Conservation (phyloP, 164 flowering plant genomes). For the Aristolochia fimbriata region DNA sequence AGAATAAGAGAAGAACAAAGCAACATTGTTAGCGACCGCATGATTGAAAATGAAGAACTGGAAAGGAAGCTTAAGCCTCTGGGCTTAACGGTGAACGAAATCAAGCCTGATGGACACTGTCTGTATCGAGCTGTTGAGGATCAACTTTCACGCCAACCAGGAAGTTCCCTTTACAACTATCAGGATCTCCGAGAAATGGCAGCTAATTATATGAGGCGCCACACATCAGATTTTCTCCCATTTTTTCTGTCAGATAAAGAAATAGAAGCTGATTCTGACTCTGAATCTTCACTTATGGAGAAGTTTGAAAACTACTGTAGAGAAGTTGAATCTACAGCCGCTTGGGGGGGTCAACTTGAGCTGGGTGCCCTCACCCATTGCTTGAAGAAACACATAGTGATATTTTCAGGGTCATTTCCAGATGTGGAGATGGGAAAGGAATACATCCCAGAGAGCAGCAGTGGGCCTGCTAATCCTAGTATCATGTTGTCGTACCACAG, state of each 20-base stretch:
- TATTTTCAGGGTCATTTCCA: constrained; percentile 84
- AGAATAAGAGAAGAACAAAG: constrained; percentile 85
- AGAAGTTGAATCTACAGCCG: constrained; percentile 77
- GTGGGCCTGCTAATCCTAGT: constrained; percentile 24
- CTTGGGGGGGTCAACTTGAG: constrained; percentile 97
- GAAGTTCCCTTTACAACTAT: constrained; percentile 59
- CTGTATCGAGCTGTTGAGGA: constrained; percentile 85
- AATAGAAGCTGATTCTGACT: constrained; percentile 33
- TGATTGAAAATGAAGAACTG: constrained; percentile 55
- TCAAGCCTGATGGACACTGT: constrained; percentile 94
- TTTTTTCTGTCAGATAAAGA: constrained; percentile 65
- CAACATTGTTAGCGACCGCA: constrained; percentile 56
- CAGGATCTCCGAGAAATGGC: constrained; percentile 71
- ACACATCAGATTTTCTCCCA: constrained; percentile 63
- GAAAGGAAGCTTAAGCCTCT: constrained; percentile 71
- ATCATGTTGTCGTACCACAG: constrained; percentile 69
- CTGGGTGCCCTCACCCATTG: constrained; percentile 83
- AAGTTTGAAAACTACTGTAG: constrained; percentile 66
- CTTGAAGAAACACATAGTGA: constrained; percentile 61
- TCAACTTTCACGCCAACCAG: constrained; percentile 51
- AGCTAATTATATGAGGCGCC: constrained; percentile 69
- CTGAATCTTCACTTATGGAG: constrained; percentile 38
- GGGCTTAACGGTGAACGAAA: constrained; percentile 60
- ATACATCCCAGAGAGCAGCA: constrained; percentile 34
- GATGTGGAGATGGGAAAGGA: constrained; percentile 98